A percentile compares a stretch with the other conserved stretches of the same genome.
Conservation (phyloP, 306 rosid genomes). For the Inga leiocalycina region DNA sequence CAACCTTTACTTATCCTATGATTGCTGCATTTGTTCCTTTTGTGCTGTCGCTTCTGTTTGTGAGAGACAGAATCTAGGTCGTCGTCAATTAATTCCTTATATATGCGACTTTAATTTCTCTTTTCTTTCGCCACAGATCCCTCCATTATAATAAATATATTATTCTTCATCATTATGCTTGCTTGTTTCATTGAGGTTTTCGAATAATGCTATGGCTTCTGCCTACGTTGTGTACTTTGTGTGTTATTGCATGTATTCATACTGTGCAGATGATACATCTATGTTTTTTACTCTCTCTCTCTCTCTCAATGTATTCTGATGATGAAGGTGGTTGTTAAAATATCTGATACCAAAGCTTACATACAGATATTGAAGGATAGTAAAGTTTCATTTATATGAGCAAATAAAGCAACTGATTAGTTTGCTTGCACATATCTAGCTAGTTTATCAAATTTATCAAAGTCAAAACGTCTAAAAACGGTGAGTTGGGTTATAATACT, state of each 20-base stretch:
- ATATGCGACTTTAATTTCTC: not conserved
- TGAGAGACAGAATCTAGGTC: slow-evolving; percentile 25
- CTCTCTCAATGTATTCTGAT: not conserved
- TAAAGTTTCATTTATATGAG: not conserved
- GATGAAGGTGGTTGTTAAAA: not conserved
- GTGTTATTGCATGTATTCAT: not conserved
- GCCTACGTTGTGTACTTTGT: not conserved
- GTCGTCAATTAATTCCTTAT: not conserved
- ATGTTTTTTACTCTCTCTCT: not conserved
- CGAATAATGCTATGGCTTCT: not conserved
- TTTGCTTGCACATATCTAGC: not conserved
- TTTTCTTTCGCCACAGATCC: not conserved
- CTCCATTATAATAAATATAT: not conserved
- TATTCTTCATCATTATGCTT: not conserved
- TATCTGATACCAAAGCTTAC: not conserved
- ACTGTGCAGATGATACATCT: not conserved
- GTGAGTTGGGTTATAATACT: not conserved
- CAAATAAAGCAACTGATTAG: too few relatives aligned
- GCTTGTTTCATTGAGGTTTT: not conserved
- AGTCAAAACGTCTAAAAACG: not conserved
- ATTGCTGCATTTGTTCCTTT: slow-evolving; percentile 37
- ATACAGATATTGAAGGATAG: not conserved
- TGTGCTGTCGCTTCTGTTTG: slow-evolving; percentile 35
- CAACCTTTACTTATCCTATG: slow-evolving; percentile 37
- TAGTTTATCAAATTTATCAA: not conserved